Conservation (phyloP, 495 filamentous ascomycete genomes). For the Patellaria atrata region DNA sequence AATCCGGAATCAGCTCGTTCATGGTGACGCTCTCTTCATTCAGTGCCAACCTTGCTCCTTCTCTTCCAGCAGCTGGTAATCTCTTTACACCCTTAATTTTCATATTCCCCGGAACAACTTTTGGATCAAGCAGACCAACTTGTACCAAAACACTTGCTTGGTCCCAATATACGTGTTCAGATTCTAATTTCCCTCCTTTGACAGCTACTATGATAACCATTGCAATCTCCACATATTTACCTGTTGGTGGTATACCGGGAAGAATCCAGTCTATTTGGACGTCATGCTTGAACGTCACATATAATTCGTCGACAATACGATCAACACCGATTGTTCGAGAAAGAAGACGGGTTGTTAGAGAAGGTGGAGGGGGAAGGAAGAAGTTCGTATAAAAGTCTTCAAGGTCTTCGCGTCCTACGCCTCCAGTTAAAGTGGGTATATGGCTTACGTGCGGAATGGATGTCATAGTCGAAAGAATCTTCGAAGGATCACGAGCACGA, state of each 20-base stretch:
- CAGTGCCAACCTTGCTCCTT: slow-evolving; percentile 50
- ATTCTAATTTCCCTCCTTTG: slow-evolving; percentile 56
- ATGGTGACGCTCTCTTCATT: slow-evolving; percentile 44
- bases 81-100: slow-evolving; percentile 37
- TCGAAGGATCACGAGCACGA: slow-evolving; percentile 19
- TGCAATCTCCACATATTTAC: slow-evolving; percentile 50
- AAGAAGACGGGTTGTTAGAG: slow-evolving; percentile 52
- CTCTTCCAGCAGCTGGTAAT: slow-evolving; percentile 56
- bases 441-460: slow-evolving; percentile 42
- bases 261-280: slow-evolving; percentile 65
- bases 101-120: slow-evolving; percentile 31
- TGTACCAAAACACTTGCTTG: slow-evolving; percentile 70
- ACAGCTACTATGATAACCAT: slow-evolving; percentile 64
- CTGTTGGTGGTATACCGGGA: slow-evolving; percentile 60
- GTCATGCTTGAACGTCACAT: slow-evolving; percentile 53
- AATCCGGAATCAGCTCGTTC: slow-evolving; percentile 50
- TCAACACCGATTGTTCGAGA: slow-evolving; percentile 52
- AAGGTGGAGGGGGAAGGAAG: slow-evolving; percentile 55
- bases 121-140: slow-evolving; percentile 57
- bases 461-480: slow-evolving; percentile 41
- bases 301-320: slow-evolving; percentile 47
- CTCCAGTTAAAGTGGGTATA: slow-evolving; percentile 50
- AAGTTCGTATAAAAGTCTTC: slow-evolving; percentile 57
- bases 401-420: slow-evolving; percentile 53
- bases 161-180: slow-evolving; percentile 83